Percentiles rank a stretch among this genome's conserved stretches.
These are phyloP conservation scores for Toxoplasma gondii DNA, from an alignment of 169 alveolate genomes.

Conservation along the genomic window DNA sequence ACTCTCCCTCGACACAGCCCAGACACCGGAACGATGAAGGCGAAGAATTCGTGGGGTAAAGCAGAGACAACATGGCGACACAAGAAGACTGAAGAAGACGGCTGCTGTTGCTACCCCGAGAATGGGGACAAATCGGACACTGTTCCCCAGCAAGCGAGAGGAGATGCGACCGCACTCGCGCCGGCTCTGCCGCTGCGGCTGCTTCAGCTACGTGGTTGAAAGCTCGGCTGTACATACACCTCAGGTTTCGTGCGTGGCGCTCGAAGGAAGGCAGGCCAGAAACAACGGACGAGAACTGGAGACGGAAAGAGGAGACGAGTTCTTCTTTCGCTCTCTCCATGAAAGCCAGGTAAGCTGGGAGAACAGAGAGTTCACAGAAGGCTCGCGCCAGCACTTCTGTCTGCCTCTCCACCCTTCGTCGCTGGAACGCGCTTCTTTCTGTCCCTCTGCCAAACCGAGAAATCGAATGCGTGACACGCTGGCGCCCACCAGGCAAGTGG, in stretches of 20 bases:
- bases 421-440: too few relatives aligned
- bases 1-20: not conserved
- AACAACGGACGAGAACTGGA: not conserved
- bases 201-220: not conserved
- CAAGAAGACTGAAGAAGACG: not conserved
- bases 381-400: not conserved
- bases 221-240: not conserved
- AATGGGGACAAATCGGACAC: not conserved
- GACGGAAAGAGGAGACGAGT: not conserved
- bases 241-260: not conserved
- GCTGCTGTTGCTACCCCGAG: not conserved
- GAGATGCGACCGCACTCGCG: not conserved
- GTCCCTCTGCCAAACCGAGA: too few relatives aligned
- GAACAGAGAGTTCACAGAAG: not conserved
- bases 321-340: not conserved
- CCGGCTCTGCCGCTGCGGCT: not conserved
- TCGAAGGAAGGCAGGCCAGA: not conserved
- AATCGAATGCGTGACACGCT: too few relatives aligned
- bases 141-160: not conserved
- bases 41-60: not conserved
- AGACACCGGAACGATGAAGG: not conserved
- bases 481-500: too few relatives aligned
- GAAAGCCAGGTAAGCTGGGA: not conserved
- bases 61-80: not conserved
- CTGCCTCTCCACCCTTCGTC: not conserved